Evolutionary conservation across 495 filamentous ascomycete genomes (phyloP), one percentile per base, ranked within the genome.

Genomic region (Xylaria venustula): DNA sequence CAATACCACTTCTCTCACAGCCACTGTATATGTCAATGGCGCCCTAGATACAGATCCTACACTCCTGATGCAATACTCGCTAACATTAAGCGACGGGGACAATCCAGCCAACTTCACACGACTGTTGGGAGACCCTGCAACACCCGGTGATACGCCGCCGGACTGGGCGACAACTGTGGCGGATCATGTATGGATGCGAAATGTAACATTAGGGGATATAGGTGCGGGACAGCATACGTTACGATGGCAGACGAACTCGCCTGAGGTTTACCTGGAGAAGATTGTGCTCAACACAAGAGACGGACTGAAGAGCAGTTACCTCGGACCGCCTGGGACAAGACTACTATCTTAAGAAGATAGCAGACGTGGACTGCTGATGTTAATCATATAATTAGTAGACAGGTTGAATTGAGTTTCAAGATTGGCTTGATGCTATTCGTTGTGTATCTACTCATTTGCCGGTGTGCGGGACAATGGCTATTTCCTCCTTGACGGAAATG

Each of bases 251-350:
- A 67, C 76, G 2, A 71, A 84, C 44, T 79, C 84, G 63, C 75
- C 83, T 2, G 82, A 80, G 51, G 71, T 87, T 2, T 77, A 85
- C n/a, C 65, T 88, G 14, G 79, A 87, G 72, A 88, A 85, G 67
- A 72, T 87, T 46, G 77, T 86, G 37, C 30, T 87, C 28, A 77
- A 87, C 72, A 66, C 85, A 17, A 25, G 58, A 19, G 83, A 81
- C 4, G 82, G 80, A n/a, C 77, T 86, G 41, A 75, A 73, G 58
- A 62, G 68, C 41, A 82, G 77, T 57, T 87, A 88, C 72, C 68
- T 87, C 37, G 86, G 85, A 15, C 85, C 85, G 37, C 82, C 83
- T 7, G 83, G 84, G 76, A 83, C 55, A 0, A 40, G 9, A 14
- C 23, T 49, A 26, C 22, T 58, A 26, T 23, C 3, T 41, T 54